A percentile compares a stretch with the other conserved stretches of the same genome.
These are phyloP conservation scores for Pharus latifolius DNA, from an alignment of 176 grass and related monocot species.

Conservation along the genomic window DNA sequence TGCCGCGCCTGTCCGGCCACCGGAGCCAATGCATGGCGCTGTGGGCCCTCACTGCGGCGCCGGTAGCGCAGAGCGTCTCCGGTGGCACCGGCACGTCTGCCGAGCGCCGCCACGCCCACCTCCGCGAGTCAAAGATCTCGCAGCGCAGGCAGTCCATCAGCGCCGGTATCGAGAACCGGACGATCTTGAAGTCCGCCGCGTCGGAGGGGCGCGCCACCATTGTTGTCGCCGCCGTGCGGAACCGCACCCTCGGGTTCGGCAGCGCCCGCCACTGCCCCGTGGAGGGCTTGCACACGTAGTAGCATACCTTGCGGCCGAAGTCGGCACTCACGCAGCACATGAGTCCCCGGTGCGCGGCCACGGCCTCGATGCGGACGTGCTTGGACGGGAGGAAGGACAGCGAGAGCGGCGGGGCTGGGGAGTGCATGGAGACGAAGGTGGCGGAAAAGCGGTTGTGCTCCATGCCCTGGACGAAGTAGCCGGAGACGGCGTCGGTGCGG, in stretches of 20 bases:
- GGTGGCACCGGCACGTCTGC: constrained; percentile 5
- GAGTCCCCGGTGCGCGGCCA: constrained; percentile 20
- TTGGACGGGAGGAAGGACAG: constrained; percentile 20
- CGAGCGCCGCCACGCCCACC: constrained; percentile 18
- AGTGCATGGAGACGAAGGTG: constrained; percentile 22
- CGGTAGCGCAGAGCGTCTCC: not conserved
- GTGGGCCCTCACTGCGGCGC: constrained; percentile 9
- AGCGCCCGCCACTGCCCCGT: constrained; percentile 30
- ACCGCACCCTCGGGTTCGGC: constrained; percentile 23
- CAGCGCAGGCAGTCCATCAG: not conserved
- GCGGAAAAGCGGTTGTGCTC: constrained; percentile 4
- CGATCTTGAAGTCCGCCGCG: constrained; percentile 19
- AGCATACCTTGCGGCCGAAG: not conserved
- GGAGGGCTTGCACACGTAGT: constrained; percentile 42
- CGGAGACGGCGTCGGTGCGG: constrained; percentile 21
- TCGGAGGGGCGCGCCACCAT: not conserved
- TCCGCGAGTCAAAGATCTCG: constrained; percentile 28
- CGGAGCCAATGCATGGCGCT: constrained; percentile 26
- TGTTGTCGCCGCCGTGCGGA: not conserved
- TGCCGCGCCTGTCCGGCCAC: not conserved
- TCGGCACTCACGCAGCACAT: constrained; percentile 20
- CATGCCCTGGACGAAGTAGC: constrained; percentile 23
- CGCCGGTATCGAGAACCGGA: constrained; percentile 9
- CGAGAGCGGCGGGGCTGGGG: not conserved
- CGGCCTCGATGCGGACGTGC: constrained; percentile 24